A percentile compares a stretch with the other conserved stretches of the same genome.
These are phyloP conservation scores for Macrophomina phaseolina DNA, from an alignment of 2,329 filamentous ascomycete genomes.

Conservation along the genomic window DNA sequence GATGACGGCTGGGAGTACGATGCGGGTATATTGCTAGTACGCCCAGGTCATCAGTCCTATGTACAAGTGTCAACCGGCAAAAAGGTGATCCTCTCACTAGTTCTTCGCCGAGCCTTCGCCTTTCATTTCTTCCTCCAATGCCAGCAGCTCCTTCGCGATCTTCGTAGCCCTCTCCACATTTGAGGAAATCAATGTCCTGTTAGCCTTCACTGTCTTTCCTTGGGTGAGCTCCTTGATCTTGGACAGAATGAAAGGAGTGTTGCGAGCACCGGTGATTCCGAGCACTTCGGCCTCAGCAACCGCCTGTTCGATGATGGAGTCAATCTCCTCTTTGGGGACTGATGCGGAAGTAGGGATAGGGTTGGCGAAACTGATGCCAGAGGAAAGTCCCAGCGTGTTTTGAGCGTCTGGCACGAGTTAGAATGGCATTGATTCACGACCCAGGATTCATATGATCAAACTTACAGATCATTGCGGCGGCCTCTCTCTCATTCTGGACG, in stretches of 20 bases:
- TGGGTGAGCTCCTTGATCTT: conserved; percentile 81
- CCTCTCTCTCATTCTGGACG: conserved; percentile 76
- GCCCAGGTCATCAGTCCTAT: conserved; percentile 23
- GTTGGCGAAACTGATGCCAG: conserved; percentile 87
- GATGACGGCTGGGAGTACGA: conserved; percentile 2
- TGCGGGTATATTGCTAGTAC: conserved; percentile 27
- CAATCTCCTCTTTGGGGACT: conserved; percentile 64
- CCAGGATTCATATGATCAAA: conserved; percentile 24
- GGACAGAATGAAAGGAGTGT: conserved; percentile 82
- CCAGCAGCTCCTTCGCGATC: conserved; percentile 66
- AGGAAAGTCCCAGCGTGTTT: conserved; percentile 71
- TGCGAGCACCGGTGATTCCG: conserved; percentile 70
- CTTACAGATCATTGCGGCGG: conserved; percentile 82
- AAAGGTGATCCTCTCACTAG: conserved; percentile 22
- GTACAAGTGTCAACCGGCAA: conserved; percentile 35
- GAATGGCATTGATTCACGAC: not conserved
- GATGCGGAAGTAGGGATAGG: conserved; percentile 75
- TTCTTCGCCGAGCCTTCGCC: conserved; percentile 14
- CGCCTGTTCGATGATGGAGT: conserved; percentile 48
- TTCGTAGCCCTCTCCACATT: conserved; percentile 70
- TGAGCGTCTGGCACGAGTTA: conserved; percentile 66
- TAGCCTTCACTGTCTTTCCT: conserved; percentile 73
- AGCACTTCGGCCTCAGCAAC: conserved; percentile 44
- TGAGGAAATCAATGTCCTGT: conserved; percentile 70
- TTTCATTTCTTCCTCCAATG: conserved; percentile 52